phyloP scores from a whole-genome alignment of 208 protist species.

The Trypanosoma conorhini region DNA sequence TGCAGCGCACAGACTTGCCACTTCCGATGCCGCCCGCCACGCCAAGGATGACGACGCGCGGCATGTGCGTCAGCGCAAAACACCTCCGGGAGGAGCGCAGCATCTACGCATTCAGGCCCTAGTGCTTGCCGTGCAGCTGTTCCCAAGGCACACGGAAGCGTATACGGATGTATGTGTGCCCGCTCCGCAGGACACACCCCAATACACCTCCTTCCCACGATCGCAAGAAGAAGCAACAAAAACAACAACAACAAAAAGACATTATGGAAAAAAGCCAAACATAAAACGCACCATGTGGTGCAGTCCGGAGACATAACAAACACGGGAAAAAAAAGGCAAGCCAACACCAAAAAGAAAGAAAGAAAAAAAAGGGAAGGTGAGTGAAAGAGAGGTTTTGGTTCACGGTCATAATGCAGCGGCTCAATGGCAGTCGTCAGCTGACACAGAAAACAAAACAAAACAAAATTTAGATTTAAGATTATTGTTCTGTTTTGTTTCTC shows the following conservation, averaged over 20 bases:
- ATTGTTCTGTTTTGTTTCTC: slow-evolving; percentile 1
- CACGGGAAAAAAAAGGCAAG: slow-evolving; percentile 2
- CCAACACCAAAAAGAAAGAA: slow-evolving; percentile 5
- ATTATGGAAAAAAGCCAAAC: background rate
- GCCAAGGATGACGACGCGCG: slow-evolving; percentile 42
- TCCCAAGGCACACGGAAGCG: background rate
- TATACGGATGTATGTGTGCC: background rate
- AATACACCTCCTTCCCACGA: no score
- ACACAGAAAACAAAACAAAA: background rate
- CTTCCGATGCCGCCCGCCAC: slow-evolving; percentile 84
- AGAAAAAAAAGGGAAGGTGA: background rate
- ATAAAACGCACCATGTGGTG: background rate
- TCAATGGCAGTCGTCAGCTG: background rate
- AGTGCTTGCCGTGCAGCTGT: background rate
- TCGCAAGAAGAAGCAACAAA: background rate
- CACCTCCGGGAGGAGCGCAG: background rate
- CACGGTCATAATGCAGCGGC: background rate
- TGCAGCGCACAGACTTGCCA: slow-evolving; percentile 72
- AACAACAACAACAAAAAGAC: background rate
- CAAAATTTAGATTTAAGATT: background rate
- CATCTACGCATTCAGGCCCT: background rate
- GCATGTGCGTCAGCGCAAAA: background rate
- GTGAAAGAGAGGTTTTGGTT: background rate
- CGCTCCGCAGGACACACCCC: background rate
- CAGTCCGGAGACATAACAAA: background rate